These are phyloP conservation scores for Venturia aucupariae DNA, from an alignment of 2,329 filamentous ascomycete genomes.

Conservation along the genomic window DNA sequence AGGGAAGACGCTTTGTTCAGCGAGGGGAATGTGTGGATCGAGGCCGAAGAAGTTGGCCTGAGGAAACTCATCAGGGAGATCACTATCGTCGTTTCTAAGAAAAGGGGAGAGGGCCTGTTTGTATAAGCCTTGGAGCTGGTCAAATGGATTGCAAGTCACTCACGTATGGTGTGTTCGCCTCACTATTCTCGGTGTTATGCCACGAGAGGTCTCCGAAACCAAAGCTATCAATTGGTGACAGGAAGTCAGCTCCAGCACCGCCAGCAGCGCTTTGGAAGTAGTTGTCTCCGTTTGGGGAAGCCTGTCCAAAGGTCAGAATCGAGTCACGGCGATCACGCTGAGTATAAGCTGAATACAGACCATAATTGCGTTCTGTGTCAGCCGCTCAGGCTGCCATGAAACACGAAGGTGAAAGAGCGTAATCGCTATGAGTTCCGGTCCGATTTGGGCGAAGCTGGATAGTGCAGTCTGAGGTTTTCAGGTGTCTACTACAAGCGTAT, in stretches of 20 bases:
- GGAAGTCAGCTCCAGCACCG: not conserved
- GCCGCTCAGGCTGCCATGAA: not conserved
- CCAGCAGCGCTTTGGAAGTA: not conserved
- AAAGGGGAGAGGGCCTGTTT: not conserved
- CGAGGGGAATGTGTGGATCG: not conserved
- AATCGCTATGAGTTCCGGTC: not conserved
- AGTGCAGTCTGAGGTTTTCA: not conserved
- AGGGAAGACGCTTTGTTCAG: not conserved
- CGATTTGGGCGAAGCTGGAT: not conserved
- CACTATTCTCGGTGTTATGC: not conserved
- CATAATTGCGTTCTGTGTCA: not conserved
- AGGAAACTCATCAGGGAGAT: not conserved
- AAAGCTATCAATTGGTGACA: not conserved
- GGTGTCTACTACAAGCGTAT: not conserved
- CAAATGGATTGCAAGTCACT: not conserved
- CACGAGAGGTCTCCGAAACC: not conserved
- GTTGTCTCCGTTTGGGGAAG: not conserved
- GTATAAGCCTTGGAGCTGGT: not conserved
- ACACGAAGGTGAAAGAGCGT: not conserved
- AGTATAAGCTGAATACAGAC: not conserved
- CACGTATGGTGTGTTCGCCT: not conserved
- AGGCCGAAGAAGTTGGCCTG: not conserved
- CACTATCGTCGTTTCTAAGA: not conserved
- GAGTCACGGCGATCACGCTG: not conserved
- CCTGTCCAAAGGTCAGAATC: not conserved